Evolutionary conservation across 148 eudicot genomes (phyloP).

Genomic region (Arctostaphylos glauca): DNA sequence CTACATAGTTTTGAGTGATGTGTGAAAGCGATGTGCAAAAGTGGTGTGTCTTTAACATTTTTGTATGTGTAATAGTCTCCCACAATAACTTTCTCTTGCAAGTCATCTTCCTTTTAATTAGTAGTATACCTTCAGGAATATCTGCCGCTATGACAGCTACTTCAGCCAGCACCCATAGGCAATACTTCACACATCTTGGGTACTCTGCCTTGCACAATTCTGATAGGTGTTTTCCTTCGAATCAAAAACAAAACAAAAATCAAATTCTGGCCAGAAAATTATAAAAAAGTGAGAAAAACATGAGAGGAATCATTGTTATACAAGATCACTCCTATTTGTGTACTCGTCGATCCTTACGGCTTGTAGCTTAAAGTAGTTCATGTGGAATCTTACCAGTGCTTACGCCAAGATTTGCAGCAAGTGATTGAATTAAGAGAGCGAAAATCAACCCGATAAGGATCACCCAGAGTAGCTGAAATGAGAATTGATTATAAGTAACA

Average conservation of each 20-base stretch:
- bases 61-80: too few species aligned
- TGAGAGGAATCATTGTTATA: too few species aligned
- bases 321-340: too few species aligned
- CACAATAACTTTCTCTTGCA: too few species aligned
- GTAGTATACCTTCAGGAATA: neutral
- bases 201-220: slow-evolving; percentile 1
- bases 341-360: too few species aligned
- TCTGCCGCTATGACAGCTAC: neutral
- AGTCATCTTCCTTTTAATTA: too few species aligned
- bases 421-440: slow-evolving; percentile 34
- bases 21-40: too few species aligned
- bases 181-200: neutral
- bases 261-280: neutral
- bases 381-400: neutral
- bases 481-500: neutral
- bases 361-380: neutral
- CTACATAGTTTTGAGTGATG: too few species aligned
- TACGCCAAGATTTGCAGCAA: neutral
- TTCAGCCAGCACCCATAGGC: slow-evolving; percentile 2
- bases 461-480: slow-evolving; percentile 70
- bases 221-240: neutral
- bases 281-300: too few species aligned
- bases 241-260: neutral
- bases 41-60: too few species aligned
- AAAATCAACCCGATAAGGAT: slow-evolving; percentile 74